Conservation (phyloP, 345 rosid species). For the Eucalyptus tenuipes region DNA sequence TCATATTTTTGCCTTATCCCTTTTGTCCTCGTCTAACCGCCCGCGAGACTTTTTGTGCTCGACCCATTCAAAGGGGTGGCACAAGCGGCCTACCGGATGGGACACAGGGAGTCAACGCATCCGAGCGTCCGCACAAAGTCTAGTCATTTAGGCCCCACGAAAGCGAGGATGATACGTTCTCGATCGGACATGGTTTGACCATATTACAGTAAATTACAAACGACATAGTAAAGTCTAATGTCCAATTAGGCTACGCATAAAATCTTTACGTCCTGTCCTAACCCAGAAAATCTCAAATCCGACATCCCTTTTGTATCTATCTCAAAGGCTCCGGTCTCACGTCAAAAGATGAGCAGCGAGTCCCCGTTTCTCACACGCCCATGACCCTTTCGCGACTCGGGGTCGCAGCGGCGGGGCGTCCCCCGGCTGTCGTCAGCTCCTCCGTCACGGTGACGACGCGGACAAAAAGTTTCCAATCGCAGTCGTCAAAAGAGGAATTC, state of each 20-base stretch:
- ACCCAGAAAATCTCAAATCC: not conserved
- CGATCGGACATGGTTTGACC: not conserved
- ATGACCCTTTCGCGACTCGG: not conserved
- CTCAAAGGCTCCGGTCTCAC: not conserved
- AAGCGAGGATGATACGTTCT: not conserved
- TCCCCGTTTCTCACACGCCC: not conserved
- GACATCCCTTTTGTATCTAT: not conserved
- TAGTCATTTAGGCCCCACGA: not conserved
- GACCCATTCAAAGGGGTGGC: not conserved
- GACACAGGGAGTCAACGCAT: not conserved
- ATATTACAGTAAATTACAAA: not conserved
- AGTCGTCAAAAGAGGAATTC: not conserved
- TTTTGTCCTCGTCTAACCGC: not conserved
- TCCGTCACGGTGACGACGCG: not conserved
- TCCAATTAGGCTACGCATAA: not conserved
- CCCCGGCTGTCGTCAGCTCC: not conserved
- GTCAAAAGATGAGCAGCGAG: not conserved
- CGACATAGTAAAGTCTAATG: not conserved
- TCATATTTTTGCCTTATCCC: not conserved
- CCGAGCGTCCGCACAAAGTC: not conserved
- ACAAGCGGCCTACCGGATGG: not conserved
- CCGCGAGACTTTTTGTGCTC: not conserved
- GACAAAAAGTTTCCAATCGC: not conserved
- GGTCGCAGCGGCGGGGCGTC: not conserved
- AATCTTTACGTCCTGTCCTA: not conserved